Conservation (phyloP, 208 protist genomes). For the Vickermania ingenoplastis region DNA sequence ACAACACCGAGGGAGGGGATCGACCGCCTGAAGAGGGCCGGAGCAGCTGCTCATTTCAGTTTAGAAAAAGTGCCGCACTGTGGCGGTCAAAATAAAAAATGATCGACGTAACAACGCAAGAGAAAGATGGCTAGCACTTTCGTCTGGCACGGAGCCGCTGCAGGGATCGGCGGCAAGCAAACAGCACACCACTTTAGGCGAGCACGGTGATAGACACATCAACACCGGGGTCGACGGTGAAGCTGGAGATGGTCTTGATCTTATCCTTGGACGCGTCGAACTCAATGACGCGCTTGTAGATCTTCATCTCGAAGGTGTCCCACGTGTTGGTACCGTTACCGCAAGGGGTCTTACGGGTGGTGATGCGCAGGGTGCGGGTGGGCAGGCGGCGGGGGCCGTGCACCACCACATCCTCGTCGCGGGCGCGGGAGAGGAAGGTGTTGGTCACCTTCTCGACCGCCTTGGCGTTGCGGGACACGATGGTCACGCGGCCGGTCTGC, state of each 20-base stretch:
- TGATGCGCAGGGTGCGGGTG: slow-evolving; percentile 97
- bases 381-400: slow-evolving; percentile 98
- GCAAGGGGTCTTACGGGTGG: slow-evolving; percentile 98
- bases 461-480: slow-evolving; percentile 94
- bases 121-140: neutral
- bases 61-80: no score
- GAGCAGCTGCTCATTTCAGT: no score
- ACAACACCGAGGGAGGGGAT: no score
- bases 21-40: no score
- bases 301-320: slow-evolving; percentile 99
- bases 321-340: slow-evolving; percentile 99
- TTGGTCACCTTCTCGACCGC: slow-evolving; percentile 96
- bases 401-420: slow-evolving; percentile 93
- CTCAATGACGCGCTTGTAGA: slow-evolving; percentile 99
- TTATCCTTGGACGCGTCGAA: slow-evolving; percentile 85
- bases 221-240: slow-evolving; percentile 82
- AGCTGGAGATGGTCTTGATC: slow-evolving; percentile 90
- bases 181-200: no score
- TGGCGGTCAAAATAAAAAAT: no score
- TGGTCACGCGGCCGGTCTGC: slow-evolving; percentile 96
- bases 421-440: slow-evolving; percentile 91
- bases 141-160: no score
- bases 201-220: slow-evolving; percentile 83
- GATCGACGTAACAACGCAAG: slow-evolving; percentile 1
- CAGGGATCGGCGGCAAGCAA: no score